Evolutionary conservation across 345 rosid genomes (phyloP).

Genomic region (Gossypium thurberi): DNA sequence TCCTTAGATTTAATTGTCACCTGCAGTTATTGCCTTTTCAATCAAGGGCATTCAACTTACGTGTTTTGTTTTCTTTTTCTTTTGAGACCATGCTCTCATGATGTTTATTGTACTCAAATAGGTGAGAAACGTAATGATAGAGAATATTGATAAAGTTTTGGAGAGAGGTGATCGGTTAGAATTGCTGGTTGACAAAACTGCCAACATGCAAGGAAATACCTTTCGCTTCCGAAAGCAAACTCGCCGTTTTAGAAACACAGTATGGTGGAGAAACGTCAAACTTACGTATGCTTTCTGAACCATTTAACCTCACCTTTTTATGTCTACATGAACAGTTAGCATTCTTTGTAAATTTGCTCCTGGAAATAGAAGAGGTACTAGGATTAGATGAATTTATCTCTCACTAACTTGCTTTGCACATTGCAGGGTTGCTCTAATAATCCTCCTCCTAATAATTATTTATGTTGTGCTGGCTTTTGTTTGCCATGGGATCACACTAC

Average conservation of each 20-base stretch:
- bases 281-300: constrained; percentile 53
- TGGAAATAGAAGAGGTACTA: neutral
- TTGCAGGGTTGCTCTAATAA: constrained; percentile 62
- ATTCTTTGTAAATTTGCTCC: neutral
- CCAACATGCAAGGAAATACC: constrained; percentile 93
- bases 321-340: neutral
- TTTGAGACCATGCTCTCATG: neutral
- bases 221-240: constrained; percentile 93
- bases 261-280: constrained; percentile 93
- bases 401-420: constrained; percentile 14
- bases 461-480: constrained; percentile 70
- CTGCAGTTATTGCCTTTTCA: neutral
- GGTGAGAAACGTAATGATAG: constrained; percentile 93
- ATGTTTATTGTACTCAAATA: constrained; percentile 14
- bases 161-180: constrained; percentile 92
- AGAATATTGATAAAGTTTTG: constrained; percentile 86
- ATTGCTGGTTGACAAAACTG: constrained; percentile 89
- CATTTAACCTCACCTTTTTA: neutral
- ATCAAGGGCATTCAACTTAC: neutral
- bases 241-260: constrained; percentile 69
- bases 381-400: neutral
- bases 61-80: neutral
- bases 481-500: constrained; percentile 72
- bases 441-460: constrained; percentile 52
- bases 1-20: neutral